These are phyloP conservation scores for Skeletonema potamos DNA, from an alignment of 108 stramenopile species.

Conservation along the genomic window DNA sequence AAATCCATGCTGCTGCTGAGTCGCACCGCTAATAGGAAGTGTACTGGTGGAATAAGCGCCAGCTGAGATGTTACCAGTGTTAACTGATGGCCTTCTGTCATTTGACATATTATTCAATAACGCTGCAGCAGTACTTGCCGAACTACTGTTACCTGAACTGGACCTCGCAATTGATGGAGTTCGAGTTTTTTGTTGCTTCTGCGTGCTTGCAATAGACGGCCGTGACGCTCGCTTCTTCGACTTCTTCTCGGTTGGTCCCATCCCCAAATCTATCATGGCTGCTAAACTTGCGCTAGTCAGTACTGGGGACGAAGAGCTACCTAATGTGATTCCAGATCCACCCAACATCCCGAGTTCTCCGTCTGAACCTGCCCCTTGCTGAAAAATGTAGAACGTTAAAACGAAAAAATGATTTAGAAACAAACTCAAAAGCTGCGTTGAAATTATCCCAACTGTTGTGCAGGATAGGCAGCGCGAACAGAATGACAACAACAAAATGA, in stretches of 20 bases:
- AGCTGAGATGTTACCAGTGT: not conserved
- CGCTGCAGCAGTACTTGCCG: not conserved
- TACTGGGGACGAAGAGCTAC: not conserved
- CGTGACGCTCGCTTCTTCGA: constrained; percentile 2
- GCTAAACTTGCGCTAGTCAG: constrained; percentile 12
- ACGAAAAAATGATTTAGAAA: not conserved
- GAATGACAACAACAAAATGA: not conserved
- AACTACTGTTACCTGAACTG: not conserved
- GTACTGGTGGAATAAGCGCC: not conserved
- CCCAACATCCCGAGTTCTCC: not conserved
- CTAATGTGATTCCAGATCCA: constrained; percentile 4
- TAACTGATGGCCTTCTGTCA: not conserved
- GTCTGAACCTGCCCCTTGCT: not conserved
- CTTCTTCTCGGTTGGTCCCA: constrained; percentile 15
- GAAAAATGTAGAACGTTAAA: not conserved
- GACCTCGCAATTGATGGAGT: constrained; percentile 7
- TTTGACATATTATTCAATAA: constrained; percentile 1
- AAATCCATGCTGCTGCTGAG: constrained; percentile 17
- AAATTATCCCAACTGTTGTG: not conserved
- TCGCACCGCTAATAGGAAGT: not conserved
- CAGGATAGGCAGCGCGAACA: not conserved
- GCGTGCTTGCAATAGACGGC: not conserved
- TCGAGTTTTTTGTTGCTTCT: constrained; percentile 1
- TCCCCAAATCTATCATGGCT: constrained; percentile 24
- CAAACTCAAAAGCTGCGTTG: not conserved